These are phyloP conservation scores for Butyriboletus appendiculatus DNA, from an alignment of 1,284 basidiomycete species.

Conservation along the genomic window DNA sequence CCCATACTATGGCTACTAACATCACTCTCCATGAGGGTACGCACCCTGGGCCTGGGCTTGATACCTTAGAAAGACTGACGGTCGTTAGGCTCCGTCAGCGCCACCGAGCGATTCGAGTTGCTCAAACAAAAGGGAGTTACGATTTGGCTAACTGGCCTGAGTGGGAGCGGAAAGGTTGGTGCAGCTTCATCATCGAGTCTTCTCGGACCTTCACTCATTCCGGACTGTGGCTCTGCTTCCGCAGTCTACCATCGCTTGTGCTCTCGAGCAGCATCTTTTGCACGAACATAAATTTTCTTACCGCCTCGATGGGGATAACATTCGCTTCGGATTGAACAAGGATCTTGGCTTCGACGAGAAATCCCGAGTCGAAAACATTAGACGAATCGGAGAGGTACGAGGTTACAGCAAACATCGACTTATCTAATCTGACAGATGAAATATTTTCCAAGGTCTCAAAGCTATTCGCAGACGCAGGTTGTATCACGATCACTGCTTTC, in stretches of 20 bases:
- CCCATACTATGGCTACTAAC: constrained; percentile 31
- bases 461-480: constrained; percentile 88
- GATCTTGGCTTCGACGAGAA: constrained; percentile 97
- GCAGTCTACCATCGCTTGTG: constrained; percentile 96
- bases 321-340: constrained; percentile 97
- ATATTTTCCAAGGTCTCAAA: constrained; percentile 74
- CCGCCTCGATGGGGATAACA: constrained; percentile 96
- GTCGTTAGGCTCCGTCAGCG: constrained; percentile 67
- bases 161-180: constrained; percentile 84
- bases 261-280: constrained; percentile 94
- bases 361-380: constrained; percentile 96
- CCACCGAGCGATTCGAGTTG: constrained; percentile 65
- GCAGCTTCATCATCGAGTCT: background rate
- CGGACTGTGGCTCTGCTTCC: constrained; percentile 10
- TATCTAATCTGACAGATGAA: constrained; percentile 11
- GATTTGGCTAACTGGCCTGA: constrained; percentile 95
- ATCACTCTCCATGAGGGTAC: constrained; percentile 37
- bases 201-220: background rate
- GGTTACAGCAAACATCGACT: background rate
- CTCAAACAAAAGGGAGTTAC: constrained; percentile 85
- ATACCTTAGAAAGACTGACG: constrained; percentile 3
- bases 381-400: constrained; percentile 91
- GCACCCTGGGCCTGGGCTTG: background rate
- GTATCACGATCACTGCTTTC: constrained; percentile 92
- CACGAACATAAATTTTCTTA: constrained; percentile 87